A percentile compares a stretch with the other conserved stretches of the same genome.
phyloP scores from a whole-genome alignment of 2,329 filamentous ascomycete species.

The Sporothrix euskadiensis region DNA sequence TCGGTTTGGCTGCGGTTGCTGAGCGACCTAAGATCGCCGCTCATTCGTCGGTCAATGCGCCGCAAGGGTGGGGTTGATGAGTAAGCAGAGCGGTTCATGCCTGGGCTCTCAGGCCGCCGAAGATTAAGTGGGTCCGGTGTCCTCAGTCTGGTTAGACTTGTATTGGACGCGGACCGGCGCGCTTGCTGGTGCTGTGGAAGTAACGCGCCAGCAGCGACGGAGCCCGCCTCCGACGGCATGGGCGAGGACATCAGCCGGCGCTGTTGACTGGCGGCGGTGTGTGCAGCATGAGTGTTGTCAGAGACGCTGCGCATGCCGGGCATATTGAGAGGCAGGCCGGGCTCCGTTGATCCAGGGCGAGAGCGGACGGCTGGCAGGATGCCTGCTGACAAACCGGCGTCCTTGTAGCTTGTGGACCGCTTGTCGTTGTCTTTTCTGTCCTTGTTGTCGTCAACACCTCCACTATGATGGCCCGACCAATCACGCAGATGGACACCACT shows the following conservation, averaged over 20 bases:
- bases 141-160: slow-evolving; percentile 52
- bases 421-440: slow-evolving; percentile 16
- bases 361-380: slow-evolving; percentile 20
- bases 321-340: not conserved
- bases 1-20: slow-evolving; percentile 52
- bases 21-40: slow-evolving; percentile 73
- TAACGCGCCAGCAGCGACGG: not conserved
- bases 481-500: slow-evolving; percentile 60
- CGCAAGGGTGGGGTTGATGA: slow-evolving; percentile 68
- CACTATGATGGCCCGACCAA: slow-evolving; percentile 35
- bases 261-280: slow-evolving; percentile 17
- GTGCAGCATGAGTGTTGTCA: slow-evolving; percentile 29
- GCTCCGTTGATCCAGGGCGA: not conserved
- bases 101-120: slow-evolving; percentile 65
- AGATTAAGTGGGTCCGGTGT: slow-evolving; percentile 57
- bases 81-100: slow-evolving; percentile 49
- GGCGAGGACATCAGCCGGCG: slow-evolving; percentile 26
- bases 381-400: slow-evolving; percentile 33
- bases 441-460: not conserved
- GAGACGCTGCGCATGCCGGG: slow-evolving; percentile 25
- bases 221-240: not conserved
- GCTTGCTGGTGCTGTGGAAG: slow-evolving; percentile 35
- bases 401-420: slow-evolving; percentile 33
- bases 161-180: slow-evolving; percentile 54
- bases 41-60: slow-evolving; percentile 65